phyloP scores from a whole-genome alignment of 2,329 filamentous ascomycete species.

The Venturia carpophila region DNA sequence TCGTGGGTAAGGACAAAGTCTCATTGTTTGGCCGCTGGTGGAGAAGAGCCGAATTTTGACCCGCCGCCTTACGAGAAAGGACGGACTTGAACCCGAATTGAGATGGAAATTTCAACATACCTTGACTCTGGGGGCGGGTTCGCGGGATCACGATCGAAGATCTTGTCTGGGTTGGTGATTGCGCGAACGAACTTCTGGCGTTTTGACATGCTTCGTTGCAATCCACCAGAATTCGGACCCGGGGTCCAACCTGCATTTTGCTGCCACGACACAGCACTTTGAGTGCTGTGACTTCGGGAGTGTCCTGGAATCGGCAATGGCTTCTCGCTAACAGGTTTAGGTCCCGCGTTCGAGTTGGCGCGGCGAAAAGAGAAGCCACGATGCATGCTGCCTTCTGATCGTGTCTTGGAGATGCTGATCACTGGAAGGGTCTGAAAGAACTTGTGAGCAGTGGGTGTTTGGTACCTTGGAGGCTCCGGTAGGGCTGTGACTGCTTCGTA shows the following conservation, averaged over 20 bases:
- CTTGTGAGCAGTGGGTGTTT: background rate
- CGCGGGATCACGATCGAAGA: slow-evolving; percentile 15
- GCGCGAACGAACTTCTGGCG: slow-evolving; percentile 17
- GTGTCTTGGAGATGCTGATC: slow-evolving; percentile 6
- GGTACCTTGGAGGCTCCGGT: background rate
- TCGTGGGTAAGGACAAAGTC: background rate
- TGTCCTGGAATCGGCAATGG: background rate
- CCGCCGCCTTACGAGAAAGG: background rate
- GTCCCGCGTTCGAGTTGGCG: slow-evolving; percentile 6
- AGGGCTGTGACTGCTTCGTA: background rate
- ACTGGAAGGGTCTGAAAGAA: background rate
- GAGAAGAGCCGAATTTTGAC: background rate
- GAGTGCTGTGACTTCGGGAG: slow-evolving; percentile 13
- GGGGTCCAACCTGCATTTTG: background rate
- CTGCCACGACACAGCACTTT: slow-evolving; percentile 1
- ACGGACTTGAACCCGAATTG: background rate
- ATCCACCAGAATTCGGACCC: background rate
- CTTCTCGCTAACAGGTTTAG: slow-evolving; percentile 3
- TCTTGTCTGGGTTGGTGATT: slow-evolving; percentile 18
- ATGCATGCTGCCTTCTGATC: slow-evolving; percentile 13
- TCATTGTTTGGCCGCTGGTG: background rate
- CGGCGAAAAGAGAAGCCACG: slow-evolving; percentile 15
- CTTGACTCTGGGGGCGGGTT: slow-evolving; percentile 15
- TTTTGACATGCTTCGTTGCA: slow-evolving; percentile 10
- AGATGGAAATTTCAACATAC: slow-evolving; percentile 9